phyloP scores from a whole-genome alignment of 179 eudicot species.

The Silene coronaria region DNA sequence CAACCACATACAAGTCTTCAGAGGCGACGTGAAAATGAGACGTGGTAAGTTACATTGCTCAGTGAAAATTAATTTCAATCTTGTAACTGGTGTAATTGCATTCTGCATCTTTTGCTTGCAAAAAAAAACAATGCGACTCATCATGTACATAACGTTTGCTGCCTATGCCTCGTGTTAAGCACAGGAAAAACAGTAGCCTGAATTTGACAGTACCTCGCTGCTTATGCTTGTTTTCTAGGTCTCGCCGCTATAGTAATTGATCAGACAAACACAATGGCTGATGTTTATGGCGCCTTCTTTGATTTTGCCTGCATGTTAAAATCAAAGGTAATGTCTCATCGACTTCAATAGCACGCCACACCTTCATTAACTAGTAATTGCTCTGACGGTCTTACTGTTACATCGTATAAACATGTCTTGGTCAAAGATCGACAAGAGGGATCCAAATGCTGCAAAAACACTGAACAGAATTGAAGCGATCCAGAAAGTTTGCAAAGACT shows the following conservation, averaged over 20 bases:
- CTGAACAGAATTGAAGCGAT: conserved; percentile 51
- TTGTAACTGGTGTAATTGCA: too few species aligned
- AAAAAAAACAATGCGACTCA: too few species aligned
- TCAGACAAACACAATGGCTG: conserved; percentile 58
- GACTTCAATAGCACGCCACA: neutral
- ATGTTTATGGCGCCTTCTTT: conserved; percentile 77
- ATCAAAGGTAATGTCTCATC: conserved; percentile 51
- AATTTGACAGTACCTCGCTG: too few species aligned
- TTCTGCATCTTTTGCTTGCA: too few species aligned
- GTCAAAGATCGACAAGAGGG: conserved; percentile 52
- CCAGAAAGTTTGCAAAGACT: conserved; percentile 61
- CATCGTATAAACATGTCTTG: neutral
- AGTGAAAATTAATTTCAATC: too few species aligned
- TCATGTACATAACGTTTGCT: too few species aligned
- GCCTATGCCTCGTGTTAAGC: too few species aligned
- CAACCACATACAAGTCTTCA: conserved; percentile 74
- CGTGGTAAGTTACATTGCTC: conserved; percentile 61
- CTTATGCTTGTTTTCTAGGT: conserved; percentile 36
- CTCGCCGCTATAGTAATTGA: conserved; percentile 72
- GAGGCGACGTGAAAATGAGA: conserved; percentile 85
- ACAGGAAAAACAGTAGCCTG: too few species aligned
- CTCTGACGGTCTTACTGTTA: neutral
- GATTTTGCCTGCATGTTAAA: conserved; percentile 71
- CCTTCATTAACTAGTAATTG: neutral
- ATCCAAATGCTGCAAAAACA: conserved; percentile 67